Conservation (phyloP, 352 stramenopile genomes). For the Pythium biforme region DNA sequence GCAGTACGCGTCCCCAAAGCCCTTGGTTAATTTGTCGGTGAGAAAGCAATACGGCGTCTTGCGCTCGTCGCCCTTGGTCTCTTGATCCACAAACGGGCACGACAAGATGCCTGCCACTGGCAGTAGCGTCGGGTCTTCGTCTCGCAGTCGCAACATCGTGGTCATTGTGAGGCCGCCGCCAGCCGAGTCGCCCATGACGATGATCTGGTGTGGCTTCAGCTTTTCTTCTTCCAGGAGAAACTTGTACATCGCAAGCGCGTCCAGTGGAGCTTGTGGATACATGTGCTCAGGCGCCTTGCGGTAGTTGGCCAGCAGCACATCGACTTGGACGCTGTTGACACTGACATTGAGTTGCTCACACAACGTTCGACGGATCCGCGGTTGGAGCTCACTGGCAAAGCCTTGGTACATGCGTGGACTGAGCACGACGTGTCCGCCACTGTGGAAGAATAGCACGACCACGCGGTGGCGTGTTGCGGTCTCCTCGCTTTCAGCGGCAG, state of each 20-base stretch:
- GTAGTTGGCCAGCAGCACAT: slow-evolving; percentile 27
- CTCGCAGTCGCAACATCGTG: slow-evolving; percentile 15
- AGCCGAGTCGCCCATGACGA: slow-evolving; percentile 24
- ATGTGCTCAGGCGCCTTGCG: slow-evolving; percentile 22
- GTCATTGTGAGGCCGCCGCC: slow-evolving; percentile 17
- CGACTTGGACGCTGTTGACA: neutral
- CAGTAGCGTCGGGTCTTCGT: slow-evolving; percentile 5
- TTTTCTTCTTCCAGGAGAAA: slow-evolving; percentile 8
- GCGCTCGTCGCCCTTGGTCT: slow-evolving; percentile 1
- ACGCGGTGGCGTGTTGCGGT: neutral
- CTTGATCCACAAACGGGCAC: slow-evolving; percentile 44
- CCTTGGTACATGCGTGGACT: slow-evolving; percentile 10
- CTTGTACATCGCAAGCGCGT: slow-evolving; percentile 22
- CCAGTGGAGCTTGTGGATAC: slow-evolving; percentile 6
- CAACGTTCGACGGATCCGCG: neutral
- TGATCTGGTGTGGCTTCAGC: slow-evolving; percentile 1
- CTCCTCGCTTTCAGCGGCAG: neutral
- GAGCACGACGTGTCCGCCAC: slow-evolving; percentile 13
- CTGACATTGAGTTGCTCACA: neutral
- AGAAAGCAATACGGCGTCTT: slow-evolving; percentile 6
- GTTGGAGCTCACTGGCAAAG: slow-evolving; percentile 31
- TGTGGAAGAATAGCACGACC: slow-evolving; percentile 24
- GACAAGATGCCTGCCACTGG: slow-evolving; percentile 1
- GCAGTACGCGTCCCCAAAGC: neutral
- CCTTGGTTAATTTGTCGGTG: neutral